Percentiles rank a stretch among this genome's conserved stretches.
phyloP scores from a whole-genome alignment of 2,329 filamentous ascomycete genomes.

The Colletotrichum sp. region DNA sequence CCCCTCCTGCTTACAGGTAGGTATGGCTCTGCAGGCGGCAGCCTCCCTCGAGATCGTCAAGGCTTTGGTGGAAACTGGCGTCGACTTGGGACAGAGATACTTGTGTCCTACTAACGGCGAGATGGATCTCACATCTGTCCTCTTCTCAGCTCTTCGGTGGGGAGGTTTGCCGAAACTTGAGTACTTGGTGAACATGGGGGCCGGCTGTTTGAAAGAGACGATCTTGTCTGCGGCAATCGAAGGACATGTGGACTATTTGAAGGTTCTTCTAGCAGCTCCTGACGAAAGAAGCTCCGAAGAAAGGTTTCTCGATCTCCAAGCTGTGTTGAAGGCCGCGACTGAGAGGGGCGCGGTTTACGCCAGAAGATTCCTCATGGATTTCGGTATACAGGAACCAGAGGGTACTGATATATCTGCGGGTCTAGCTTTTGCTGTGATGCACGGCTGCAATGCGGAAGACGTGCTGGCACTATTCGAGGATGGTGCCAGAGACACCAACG shows the following conservation, averaged over 20 bases:
- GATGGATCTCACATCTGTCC: not conserved
- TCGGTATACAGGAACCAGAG: not conserved
- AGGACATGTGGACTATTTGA: rapidly evolving
- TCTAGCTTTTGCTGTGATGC: not conserved
- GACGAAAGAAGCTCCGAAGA: not conserved
- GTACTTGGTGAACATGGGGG: not conserved
- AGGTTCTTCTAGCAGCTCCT: not conserved
- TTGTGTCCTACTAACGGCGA: not conserved
- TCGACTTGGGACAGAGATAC: not conserved
- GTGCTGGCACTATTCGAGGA: not conserved
- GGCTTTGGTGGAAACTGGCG: not conserved
- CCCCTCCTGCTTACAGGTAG: not conserved
- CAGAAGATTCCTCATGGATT: not conserved
- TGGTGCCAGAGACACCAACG: not conserved
- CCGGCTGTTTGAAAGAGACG: not conserved
- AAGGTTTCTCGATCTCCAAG: not conserved
- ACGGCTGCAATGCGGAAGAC: not conserved
- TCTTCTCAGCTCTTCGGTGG: not conserved
- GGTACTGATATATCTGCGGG: not conserved
- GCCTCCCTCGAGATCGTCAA: not conserved
- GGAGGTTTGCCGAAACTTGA: not conserved
- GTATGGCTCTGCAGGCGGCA: not conserved
- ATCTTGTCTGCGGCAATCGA: not conserved
- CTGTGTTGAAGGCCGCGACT: not conserved
- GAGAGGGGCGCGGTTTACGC: not conserved